These are phyloP conservation scores for Cardiosporidium cionae DNA, from an alignment of 169 alveolate species.

Conservation along the genomic window DNA sequence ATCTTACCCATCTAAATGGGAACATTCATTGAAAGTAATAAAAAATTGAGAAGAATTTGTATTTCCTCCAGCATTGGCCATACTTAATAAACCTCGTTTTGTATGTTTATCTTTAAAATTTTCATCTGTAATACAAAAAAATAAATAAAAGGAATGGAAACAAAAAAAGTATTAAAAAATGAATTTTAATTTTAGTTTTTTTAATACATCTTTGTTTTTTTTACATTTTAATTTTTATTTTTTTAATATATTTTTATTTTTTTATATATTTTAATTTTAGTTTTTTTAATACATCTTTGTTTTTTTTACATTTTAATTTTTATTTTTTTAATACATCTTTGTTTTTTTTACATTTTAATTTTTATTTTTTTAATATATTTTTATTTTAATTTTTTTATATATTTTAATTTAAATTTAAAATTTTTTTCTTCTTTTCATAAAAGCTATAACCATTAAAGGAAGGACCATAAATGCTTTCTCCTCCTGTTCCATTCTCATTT, in stretches of 20 bases:
- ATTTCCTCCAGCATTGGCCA: constrained; percentile 71
- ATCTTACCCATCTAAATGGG: constrained; percentile 63
- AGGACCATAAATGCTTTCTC: constrained; percentile 86
- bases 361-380: no score
- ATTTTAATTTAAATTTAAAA: no score
- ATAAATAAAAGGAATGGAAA: neutral
- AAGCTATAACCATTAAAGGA: constrained; percentile 49
- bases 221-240: neutral
- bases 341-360: no score
- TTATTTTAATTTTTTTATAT: no score
- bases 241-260: constrained; percentile 2
- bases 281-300: no score
- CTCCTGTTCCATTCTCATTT: constrained; percentile 87
- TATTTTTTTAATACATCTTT: no score
- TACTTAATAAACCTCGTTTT: constrained; percentile 59
- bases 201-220: no score
- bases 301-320: no score
- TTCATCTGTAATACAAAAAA: constrained; percentile 30
- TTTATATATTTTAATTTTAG: neutral
- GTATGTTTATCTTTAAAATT: constrained; percentile 59
- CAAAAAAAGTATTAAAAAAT: neutral
- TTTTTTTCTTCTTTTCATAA: no score
- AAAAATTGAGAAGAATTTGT: constrained; percentile 65
- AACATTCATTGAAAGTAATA: constrained; percentile 54
- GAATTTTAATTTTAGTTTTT: neutral